phyloP scores from a whole-genome alignment of 768 basidiomycete genomes.

The Boletus reticulatus region DNA sequence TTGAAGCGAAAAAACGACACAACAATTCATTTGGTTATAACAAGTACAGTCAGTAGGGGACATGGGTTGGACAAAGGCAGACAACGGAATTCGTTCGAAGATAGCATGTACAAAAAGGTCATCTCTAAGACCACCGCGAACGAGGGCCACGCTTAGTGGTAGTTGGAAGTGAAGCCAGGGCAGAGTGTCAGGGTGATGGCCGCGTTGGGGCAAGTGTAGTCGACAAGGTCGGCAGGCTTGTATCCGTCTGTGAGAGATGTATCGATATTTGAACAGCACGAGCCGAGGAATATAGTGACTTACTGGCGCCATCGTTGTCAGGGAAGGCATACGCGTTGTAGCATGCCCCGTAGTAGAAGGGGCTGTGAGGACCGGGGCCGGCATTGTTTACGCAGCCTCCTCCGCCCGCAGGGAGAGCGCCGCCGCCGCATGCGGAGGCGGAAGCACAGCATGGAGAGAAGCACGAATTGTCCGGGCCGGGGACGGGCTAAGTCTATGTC shows the following conservation, averaged over 20 bases:
- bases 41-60: too few species aligned
- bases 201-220: constrained; percentile 27
- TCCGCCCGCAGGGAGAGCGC: constrained; percentile 27
- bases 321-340: constrained; percentile 34
- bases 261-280: not conserved
- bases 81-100: too few species aligned
- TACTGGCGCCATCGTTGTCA: constrained; percentile 33
- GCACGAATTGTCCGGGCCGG: constrained; percentile 25
- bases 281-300: not conserved
- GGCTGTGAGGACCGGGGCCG: constrained; percentile 30
- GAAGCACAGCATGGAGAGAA: constrained; percentile 33
- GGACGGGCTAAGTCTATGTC: constrained; percentile 24
- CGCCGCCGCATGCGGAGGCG: constrained; percentile 20
- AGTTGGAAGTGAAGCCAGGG: constrained; percentile 23
- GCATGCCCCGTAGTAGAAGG: constrained; percentile 28
- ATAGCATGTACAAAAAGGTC: not conserved
- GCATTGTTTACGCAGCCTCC: constrained; percentile 29
- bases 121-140: too few species aligned
- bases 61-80: too few species aligned
- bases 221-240: constrained; percentile 29
- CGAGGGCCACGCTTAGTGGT: not conserved
- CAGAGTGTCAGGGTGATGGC: constrained; percentile 31
- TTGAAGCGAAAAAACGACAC: too few species aligned
- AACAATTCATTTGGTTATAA: too few species aligned
- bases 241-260: constrained; percentile 16